Percentiles rank a stretch among this genome's conserved stretches.
phyloP scores from a whole-genome alignment of 169 alveolate species.

The Cryptosporidium ryanae region DNA sequence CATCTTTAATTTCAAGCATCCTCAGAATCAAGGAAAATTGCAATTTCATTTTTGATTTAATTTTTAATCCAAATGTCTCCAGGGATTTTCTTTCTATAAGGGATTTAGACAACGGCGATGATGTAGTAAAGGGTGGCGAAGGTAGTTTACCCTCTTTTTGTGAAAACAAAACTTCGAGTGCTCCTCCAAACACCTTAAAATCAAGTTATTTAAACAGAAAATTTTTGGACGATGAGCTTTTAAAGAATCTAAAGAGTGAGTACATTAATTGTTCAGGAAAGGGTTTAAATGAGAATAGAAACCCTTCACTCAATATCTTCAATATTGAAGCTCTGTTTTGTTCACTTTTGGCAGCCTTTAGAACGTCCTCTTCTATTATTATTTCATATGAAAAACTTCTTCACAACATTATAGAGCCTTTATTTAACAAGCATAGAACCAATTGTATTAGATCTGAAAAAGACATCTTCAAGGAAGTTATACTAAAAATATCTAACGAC shows the following conservation, averaged over 20 bases:
- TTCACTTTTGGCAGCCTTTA: conserved; percentile 34
- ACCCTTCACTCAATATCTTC: neutral
- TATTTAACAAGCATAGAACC: neutral
- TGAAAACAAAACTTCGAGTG: neutral
- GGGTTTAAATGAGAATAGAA: neutral
- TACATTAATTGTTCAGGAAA: neutral
- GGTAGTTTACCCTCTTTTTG: neutral
- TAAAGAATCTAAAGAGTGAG: neutral
- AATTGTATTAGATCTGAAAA: neutral
- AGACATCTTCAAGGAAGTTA: neutral
- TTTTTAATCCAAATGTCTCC: neutral
- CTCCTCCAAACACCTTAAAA: neutral
- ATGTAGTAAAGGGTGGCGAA: neutral
- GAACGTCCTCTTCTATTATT: conserved; percentile 30
- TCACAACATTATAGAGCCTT: conserved; percentile 3
- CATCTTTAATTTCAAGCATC: conserved; percentile 7
- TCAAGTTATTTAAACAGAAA: conserved; percentile 16
- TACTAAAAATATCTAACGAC: neutral
- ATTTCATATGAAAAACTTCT: conserved; percentile 29
- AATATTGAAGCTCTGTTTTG: conserved; percentile 6
- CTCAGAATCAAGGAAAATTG: conserved; percentile 23
- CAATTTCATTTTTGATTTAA: conserved; percentile 19
- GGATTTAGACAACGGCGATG: neutral
- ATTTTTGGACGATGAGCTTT: neutral
- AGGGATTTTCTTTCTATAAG: conserved; percentile 3